Percentiles rank a stretch among this genome's conserved stretches.
Evolutionary conservation across 2,329 filamentous ascomycete species (phyloP).

Genomic region (Fusarium globosum): DNA sequence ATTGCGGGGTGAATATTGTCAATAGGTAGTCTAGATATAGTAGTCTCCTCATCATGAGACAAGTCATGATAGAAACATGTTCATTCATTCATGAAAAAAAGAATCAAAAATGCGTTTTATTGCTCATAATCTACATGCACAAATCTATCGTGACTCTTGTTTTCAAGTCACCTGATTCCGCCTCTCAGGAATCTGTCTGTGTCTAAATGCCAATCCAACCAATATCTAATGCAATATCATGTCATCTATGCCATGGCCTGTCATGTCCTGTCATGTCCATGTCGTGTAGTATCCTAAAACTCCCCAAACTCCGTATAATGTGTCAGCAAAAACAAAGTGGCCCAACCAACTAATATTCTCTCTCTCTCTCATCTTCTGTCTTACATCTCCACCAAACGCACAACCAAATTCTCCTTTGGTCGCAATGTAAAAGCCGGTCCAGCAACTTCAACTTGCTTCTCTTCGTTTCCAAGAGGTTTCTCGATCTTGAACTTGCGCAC

Average conservation of each 20-base stretch:
- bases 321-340: not conserved
- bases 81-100: not conserved
- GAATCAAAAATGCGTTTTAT: not conserved
- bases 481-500: conserved; percentile 48
- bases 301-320: not conserved
- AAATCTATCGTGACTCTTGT: not conserved
- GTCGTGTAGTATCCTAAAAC: not conserved
- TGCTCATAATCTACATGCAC: not conserved
- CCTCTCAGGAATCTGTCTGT: not conserved
- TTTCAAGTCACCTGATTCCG: not conserved
- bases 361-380: not conserved
- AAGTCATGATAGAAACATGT: conserved; percentile 17
- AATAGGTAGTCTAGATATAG: too few relatives aligned
- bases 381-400: conserved; percentile 30
- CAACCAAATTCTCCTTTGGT: conserved; percentile 43
- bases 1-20: conserved; percentile 21
- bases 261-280: not conserved
- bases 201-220: not conserved
- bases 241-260: not conserved
- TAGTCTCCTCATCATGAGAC: conserved; percentile 17
- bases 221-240: not conserved
- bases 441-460: conserved; percentile 36
- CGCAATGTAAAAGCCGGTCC: conserved; percentile 44
- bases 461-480: conserved; percentile 22
- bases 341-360: not conserved